These are phyloP conservation scores for Yamadazyma olivae DNA, from an alignment of 805 yeast species.

Conservation along the genomic window DNA sequence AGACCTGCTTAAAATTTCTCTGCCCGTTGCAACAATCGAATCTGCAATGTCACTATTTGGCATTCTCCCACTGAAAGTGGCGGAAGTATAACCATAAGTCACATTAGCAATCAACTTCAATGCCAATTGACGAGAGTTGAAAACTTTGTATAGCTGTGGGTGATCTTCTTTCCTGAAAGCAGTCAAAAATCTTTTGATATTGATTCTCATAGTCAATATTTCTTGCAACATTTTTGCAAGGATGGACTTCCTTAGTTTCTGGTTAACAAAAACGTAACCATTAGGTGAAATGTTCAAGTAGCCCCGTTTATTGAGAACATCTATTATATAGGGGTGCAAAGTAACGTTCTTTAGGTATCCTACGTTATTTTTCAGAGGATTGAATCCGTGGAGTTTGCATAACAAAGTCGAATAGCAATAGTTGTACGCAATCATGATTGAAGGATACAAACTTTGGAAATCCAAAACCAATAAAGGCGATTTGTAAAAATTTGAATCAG, in stretches of 20 bases:
- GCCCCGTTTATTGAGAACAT: conserved; percentile 46
- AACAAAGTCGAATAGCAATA: conserved; percentile 76
- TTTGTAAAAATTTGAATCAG: conserved; percentile 77
- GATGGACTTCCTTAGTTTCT: conserved; percentile 63
- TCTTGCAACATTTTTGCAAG: conserved; percentile 84
- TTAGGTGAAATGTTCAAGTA: conserved; percentile 74
- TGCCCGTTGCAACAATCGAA: conserved; percentile 85
- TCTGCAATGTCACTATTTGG: conserved; percentile 96
- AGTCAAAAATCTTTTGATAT: conserved; percentile 75
- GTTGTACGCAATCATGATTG: conserved; percentile 96
- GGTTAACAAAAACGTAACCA: conserved; percentile 75
- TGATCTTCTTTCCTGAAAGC: conserved; percentile 34
- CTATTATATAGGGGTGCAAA: conserved; percentile 56
- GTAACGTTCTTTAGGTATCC: conserved; percentile 49
- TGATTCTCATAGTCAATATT: conserved; percentile 72
- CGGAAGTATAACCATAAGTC: conserved; percentile 94
- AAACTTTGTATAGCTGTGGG: conserved; percentile 48
- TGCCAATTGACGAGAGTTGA: conserved; percentile 80
- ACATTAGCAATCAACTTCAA: conserved; percentile 90
- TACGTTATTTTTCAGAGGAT: conserved; percentile 43
- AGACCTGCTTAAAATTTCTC: conserved; percentile 77
- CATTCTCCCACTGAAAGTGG: conserved; percentile 95
- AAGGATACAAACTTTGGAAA: conserved; percentile 92
- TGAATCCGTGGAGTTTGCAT: conserved; percentile 57
- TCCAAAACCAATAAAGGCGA: conserved; percentile 89